phyloP scores from a whole-genome alignment of 257 asterid genomes.

The Solanum sejunctum region DNA sequence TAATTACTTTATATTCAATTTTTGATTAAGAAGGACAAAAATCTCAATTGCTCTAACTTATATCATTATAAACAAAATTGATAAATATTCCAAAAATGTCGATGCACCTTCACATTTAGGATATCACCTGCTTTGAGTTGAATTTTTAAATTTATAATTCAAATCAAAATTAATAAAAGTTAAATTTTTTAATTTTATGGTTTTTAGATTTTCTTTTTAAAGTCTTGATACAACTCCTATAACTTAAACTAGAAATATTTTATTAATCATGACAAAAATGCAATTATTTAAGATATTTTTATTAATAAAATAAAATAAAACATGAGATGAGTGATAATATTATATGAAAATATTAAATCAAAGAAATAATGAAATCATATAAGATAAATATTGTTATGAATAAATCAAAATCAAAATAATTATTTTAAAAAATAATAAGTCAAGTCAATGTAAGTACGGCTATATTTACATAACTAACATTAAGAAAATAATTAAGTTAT shows the following conservation, averaged over 20 bases:
- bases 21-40: neutral
- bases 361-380: neutral
- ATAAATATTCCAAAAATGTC: neutral
- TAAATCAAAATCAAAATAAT: neutral
- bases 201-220: neutral
- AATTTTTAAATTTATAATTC: no score
- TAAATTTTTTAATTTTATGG: rapidly evolving
- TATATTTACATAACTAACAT: no score
- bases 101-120: no score
- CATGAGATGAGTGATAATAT: neutral
- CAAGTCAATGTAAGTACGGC: neutral
- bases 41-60: neutral
- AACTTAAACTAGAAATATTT: neutral
- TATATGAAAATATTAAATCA: neutral
- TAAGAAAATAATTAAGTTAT: no score
- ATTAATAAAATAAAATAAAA: neutral
- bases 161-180: no score
- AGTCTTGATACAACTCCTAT: neutral
- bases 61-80: neutral
- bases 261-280: neutral
- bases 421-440: neutral
- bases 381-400: neutral
- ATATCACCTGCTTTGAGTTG: no score
- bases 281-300: neutral
- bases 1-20: neutral